Percentiles rank a stretch among this genome's conserved stretches.
Conservation (phyloP, 371 early-diverging fungal species). For the Mortierella sp. region DNA sequence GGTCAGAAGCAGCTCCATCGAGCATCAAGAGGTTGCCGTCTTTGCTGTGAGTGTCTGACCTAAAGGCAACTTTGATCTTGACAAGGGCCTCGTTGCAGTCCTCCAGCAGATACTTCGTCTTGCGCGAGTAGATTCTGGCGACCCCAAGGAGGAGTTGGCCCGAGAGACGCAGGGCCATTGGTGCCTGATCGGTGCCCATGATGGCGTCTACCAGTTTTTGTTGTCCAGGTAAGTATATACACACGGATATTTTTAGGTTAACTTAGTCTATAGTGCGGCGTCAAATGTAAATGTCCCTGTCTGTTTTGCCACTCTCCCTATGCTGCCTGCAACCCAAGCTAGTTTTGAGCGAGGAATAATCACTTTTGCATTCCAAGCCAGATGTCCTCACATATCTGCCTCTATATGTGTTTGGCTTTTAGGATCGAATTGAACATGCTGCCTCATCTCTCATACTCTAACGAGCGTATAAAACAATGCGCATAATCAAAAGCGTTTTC, state of each 20-base stretch:
- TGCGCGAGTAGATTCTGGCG: slow-evolving; percentile 95
- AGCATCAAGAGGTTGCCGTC: slow-evolving; percentile 31
- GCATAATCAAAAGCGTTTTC: background rate
- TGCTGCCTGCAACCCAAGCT: no score
- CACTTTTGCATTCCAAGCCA: slow-evolving; percentile 6
- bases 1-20: slow-evolving; percentile 87
- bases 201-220: slow-evolving; percentile 79
- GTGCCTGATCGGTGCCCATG: slow-evolving; percentile 80
- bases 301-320: background rate
- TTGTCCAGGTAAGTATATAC: no score
- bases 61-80: slow-evolving; percentile 87
- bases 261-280: background rate
- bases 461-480: no score
- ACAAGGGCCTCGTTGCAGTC: slow-evolving; percentile 97
- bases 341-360: no score
- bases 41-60: slow-evolving; percentile 22
- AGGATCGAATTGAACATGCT: no score
- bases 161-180: slow-evolving; percentile 93
- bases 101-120: slow-evolving; percentile 95
- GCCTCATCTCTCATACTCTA: no score
- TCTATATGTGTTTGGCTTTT: background rate
- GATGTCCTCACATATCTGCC: background rate
- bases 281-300: slow-evolving; percentile 5
- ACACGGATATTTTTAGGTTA: no score
- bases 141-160: slow-evolving; percentile 98